Evolutionary conservation across 371 early-diverging fungal genomes (phyloP).

Genomic region (Cokeromyces recurvatus): DNA sequence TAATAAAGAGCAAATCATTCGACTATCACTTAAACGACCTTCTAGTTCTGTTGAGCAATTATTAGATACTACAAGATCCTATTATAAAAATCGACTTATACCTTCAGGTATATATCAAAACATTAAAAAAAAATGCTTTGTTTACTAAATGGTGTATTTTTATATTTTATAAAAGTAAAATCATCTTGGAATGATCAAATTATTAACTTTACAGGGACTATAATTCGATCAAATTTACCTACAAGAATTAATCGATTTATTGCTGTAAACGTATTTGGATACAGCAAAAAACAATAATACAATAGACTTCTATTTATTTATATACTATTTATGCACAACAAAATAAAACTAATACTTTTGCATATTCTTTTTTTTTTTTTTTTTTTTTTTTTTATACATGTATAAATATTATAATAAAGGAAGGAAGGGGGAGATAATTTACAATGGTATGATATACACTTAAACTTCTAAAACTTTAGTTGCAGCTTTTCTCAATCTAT

Average conservation of each 20-base stretch:
- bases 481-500: constrained; percentile 93
- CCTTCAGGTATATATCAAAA: constrained; percentile 20
- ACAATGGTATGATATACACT: too few relatives aligned
- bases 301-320: too few relatives aligned
- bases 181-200: constrained; percentile 39
- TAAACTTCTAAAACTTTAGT: constrained; percentile 42
- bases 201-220: constrained; percentile 18
- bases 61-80: constrained; percentile 10
- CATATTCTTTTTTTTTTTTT: too few relatives aligned
- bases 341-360: too few relatives aligned
- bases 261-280: constrained; percentile 27
- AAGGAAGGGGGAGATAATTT: too few relatives aligned
- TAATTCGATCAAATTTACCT: constrained; percentile 31
- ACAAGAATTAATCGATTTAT: constrained; percentile 15
- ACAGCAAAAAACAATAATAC: too few relatives aligned
- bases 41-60: constrained; percentile 11
- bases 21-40: constrained; percentile 15
- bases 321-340: too few relatives aligned
- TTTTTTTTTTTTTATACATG: too few relatives aligned
- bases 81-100: constrained; percentile 19
- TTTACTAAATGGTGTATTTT: neutral
- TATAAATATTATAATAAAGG: too few relatives aligned
- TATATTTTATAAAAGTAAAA: constrained; percentile 23
- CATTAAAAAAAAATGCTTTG: too few relatives aligned
- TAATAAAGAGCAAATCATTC: neutral